Base-by-base conservation (phyloP, 495 filamentous ascomycete species). In the Talaromyces thailandensis region DNA sequence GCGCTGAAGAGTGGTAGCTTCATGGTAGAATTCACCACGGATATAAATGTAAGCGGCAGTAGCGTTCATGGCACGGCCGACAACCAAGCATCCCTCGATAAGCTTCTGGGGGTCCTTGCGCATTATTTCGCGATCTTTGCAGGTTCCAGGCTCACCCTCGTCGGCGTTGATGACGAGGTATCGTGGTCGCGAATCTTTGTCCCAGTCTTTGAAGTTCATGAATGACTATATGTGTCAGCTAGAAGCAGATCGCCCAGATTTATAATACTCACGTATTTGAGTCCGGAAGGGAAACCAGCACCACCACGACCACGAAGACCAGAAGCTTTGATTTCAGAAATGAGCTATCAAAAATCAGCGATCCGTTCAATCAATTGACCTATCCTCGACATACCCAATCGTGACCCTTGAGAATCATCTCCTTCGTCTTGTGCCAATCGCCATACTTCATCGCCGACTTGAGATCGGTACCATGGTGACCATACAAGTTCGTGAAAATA, bases 191-290 rank as follows among this genome's bases (percentile, higher is more conserved):
- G 82, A 92, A 71, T 96, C 95, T 81, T 97, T 96, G 68, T 98
- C 92, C 95, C 94, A 98, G 74, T 91, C 95, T 77, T 97, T 96
- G 84, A 92, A 91, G 80, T 98, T 98, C 94, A 98, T 98, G 82
- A 98, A 98, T 56, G 92, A 96, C 93, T 97, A 68, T 62, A 62
- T 56, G 53, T 71, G 66, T 73, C 56, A 67, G 65, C 43, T 50
- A 65, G 18, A 31, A 66, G 65, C 62, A 18, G 53, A 52, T 48
- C 35, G 16, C 26, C 26, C 21, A 43, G 31, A 35, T 35, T 35
- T 35, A 35, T 35, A 16, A 37, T 24, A 73, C 75, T 73, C 83
- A 97, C 93, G 88, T 95, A 98, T 93, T 98, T 98, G 83, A 98
- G 79, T 63, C 94, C 94, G 14, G 93, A 96, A 63, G 94, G 94